A percentile compares a stretch with the other conserved stretches of the same genome.
Conservation (phyloP, 495 filamentous ascomycete genomes). For the Hyphodiscus hymeniophilus region DNA sequence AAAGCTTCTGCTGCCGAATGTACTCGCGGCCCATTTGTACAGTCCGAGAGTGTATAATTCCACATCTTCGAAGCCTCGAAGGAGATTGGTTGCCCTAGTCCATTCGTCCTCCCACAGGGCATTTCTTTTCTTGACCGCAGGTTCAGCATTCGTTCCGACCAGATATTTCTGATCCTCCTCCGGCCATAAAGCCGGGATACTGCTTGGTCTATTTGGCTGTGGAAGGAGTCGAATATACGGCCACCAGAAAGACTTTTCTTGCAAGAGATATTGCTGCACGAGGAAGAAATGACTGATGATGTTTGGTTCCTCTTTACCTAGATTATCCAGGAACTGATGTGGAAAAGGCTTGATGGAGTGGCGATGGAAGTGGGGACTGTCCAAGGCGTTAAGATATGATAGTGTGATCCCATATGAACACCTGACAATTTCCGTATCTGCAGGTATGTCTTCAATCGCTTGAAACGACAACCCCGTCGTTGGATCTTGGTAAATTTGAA, state of each 20-base stretch:
- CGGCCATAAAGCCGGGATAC: slow-evolving; percentile 22
- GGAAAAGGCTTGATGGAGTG: slow-evolving; percentile 12
- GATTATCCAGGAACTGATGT: slow-evolving; percentile 6
- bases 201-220: slow-evolving; percentile 39
- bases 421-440: slow-evolving; percentile 1
- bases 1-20: slow-evolving; percentile 47
- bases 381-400: slow-evolving; percentile 19
- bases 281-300: slow-evolving; percentile 22
- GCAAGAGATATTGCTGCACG: slow-evolving; percentile 30
- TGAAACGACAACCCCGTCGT: slow-evolving; percentile 15
- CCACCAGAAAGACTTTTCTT: slow-evolving; percentile 39
- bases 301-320: slow-evolving; percentile 11
- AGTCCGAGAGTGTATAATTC: slow-evolving; percentile 32
- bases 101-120: slow-evolving; percentile 15
- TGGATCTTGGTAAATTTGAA: slow-evolving; percentile 13
- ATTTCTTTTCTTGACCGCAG: slow-evolving; percentile 28
- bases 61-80: slow-evolving; percentile 17
- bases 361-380: background rate
- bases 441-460: slow-evolving; percentile 4
- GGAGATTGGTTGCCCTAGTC: slow-evolving; percentile 3
- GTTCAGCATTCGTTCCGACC: slow-evolving; percentile 39
- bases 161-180: slow-evolving; percentile 36
- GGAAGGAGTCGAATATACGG: slow-evolving; percentile 42
- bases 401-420: slow-evolving; percentile 13
- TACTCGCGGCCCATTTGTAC: slow-evolving; percentile 47